A percentile compares a stretch with the other conserved stretches of the same genome.
Conservation (phyloP, 2,329 filamentous ascomycete species). For the Colletotrichum paranaense region DNA sequence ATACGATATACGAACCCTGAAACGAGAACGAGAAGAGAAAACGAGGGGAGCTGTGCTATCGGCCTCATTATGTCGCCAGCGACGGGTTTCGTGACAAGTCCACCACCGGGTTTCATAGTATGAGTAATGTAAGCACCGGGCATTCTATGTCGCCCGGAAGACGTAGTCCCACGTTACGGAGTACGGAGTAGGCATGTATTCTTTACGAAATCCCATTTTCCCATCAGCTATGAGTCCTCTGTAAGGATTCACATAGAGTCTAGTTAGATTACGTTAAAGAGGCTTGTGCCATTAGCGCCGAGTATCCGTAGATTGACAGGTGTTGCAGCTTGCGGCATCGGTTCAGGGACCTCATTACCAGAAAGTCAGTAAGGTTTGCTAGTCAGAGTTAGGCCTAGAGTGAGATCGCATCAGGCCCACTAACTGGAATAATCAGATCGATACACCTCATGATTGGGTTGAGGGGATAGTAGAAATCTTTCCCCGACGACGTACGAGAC, state of each 20-base stretch:
- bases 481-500: not conserved
- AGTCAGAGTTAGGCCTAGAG: not conserved
- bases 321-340: not conserved
- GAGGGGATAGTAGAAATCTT: not conserved
- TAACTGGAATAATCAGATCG: not conserved
- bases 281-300: not conserved
- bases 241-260: not conserved
- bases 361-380: not conserved
- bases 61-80: not conserved
- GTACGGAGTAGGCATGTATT: too few relatives aligned
- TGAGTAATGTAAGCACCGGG: too few relatives aligned
- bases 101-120: not conserved
- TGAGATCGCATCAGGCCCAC: not conserved
- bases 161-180: too few relatives aligned
- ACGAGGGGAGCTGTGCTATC: not conserved
- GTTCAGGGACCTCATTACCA: not conserved
- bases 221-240: not conserved
- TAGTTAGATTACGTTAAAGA: not conserved
- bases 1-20: not conserved
- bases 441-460: not conserved
- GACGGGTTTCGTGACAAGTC: not conserved
- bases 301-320: not conserved
- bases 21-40: conserved; percentile 1
- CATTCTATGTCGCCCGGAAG: too few relatives aligned
- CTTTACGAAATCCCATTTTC: not conserved